Evolutionary conservation across 345 rosid species (phyloP).

Genomic region (Eucalyptus shirleyi): DNA sequence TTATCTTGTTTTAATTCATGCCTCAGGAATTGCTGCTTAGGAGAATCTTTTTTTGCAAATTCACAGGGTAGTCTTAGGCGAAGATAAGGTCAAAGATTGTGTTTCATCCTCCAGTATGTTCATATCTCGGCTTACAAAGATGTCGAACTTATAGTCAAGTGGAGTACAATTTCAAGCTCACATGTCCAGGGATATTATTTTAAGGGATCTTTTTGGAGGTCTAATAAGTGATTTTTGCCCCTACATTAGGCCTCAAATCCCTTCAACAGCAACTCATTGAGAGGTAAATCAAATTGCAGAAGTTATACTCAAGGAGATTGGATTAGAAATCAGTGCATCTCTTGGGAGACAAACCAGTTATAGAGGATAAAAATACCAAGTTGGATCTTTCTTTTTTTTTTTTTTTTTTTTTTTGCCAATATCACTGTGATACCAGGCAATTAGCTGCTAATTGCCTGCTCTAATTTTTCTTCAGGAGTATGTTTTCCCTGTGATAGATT

Average conservation of each 20-base stretch:
- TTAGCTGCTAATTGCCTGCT: constrained; percentile 15
- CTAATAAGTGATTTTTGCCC: constrained; percentile 18
- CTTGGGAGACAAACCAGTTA: constrained; percentile 7
- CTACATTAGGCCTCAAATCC: constrained; percentile 14
- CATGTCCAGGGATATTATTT: constrained; percentile 19
- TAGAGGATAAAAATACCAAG: constrained; percentile 4
- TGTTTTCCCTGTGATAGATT: constrained; percentile 21
- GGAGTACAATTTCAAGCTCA: constrained; percentile 22
- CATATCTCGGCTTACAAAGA: constrained; percentile 16
- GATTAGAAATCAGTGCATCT: constrained; percentile 21
- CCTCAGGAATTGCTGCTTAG: constrained; percentile 72
- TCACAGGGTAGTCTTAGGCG: constrained; percentile 26
- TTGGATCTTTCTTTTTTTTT: neutral
- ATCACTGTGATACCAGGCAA: constrained; percentile 13
- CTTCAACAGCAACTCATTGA: constrained; percentile 42
- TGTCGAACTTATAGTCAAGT: constrained; percentile 21
- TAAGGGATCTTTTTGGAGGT: constrained; percentile 33
- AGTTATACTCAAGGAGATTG: constrained; percentile 28
- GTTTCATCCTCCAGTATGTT: constrained; percentile 4
- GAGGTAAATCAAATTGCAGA: constrained; percentile 52
- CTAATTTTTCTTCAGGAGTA: constrained; percentile 12
- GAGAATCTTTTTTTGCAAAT: constrained; percentile 23
- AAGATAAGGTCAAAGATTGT: constrained; percentile 22
- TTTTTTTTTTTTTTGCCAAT: neutral
- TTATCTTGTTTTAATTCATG: neutral